Evolutionary conservation across 257 asterid genomes (phyloP).

Genomic region (Eustoma russellianum): DNA sequence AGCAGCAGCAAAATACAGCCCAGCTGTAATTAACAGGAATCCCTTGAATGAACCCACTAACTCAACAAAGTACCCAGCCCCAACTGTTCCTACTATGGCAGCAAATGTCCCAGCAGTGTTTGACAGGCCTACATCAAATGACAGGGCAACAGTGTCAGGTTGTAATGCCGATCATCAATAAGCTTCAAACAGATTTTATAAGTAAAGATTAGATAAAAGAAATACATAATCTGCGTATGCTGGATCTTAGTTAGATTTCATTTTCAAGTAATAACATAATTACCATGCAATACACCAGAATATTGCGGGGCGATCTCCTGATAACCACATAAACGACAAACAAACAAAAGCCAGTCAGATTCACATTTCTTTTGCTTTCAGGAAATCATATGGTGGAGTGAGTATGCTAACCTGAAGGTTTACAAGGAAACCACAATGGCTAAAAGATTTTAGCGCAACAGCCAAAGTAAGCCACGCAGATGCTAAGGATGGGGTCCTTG

Average conservation of each 20-base stretch:
- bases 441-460: conserved; percentile 89
- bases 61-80: conserved; percentile 91
- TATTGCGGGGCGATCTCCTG: conserved; percentile 96
- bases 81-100: conserved; percentile 88
- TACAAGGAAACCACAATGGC: conserved; percentile 97
- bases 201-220: not conserved
- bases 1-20: conserved; percentile 68
- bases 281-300: conserved; percentile 95
- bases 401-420: conserved; percentile 71
- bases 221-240: not conserved
- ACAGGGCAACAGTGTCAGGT: not conserved
- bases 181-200: no score
- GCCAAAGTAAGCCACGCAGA: conserved; percentile 96
- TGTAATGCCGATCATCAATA: no score
- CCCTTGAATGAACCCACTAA: conserved; percentile 81
- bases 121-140: conserved; percentile 47
- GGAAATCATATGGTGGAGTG: conserved; percentile 13
- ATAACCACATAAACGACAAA: conserved; percentile 12
- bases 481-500: conserved; percentile 64
- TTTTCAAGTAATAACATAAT: conserved; percentile 10
- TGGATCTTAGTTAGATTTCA: not conserved
- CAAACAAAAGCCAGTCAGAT: not conserved
- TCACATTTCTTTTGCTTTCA: conserved; percentile 6
- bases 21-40: conserved; percentile 68
- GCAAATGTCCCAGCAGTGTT: conserved; percentile 93